Conservation (phyloP, 257 asterid species). For the Penstemon newberryi region DNA sequence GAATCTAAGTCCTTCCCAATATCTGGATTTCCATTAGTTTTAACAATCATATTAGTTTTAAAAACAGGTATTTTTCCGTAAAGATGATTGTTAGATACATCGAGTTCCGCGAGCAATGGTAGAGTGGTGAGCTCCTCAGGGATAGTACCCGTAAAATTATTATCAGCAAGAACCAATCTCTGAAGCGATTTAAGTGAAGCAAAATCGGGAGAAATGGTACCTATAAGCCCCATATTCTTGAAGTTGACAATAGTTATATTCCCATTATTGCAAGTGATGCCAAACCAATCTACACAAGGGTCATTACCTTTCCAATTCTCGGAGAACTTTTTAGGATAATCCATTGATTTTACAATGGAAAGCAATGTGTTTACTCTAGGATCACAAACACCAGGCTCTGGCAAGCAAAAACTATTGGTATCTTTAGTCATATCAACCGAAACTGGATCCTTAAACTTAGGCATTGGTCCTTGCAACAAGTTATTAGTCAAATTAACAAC, state of each 20-base stretch:
- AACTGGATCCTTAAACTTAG: conserved; percentile 58
- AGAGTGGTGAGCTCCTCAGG: conserved; percentile 62
- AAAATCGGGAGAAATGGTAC: conserved; percentile 67
- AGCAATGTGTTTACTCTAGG: conserved; percentile 62
- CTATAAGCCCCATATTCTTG: conserved; percentile 75
- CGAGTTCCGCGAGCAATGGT: conserved; percentile 56
- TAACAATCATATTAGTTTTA: conserved; percentile 50
- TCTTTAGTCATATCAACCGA: conserved; percentile 51
- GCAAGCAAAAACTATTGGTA: conserved; percentile 80
- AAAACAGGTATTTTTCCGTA: conserved; percentile 70
- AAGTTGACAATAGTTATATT: conserved; percentile 76
- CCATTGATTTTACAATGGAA: conserved; percentile 50
- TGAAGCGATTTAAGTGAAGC: conserved; percentile 61
- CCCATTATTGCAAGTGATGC: conserved; percentile 73
- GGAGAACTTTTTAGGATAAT: conserved; percentile 64
- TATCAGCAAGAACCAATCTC: conserved; percentile 72
- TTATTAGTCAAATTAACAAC: conserved; percentile 82
- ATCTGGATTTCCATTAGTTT: conserved; percentile 67
- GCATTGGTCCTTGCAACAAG: conserved; percentile 86
- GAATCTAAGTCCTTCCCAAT: conserved; percentile 59
- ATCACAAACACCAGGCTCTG: conserved; percentile 79
- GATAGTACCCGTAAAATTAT: conserved; percentile 70
- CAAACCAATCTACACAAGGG: conserved; percentile 82
- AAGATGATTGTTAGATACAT: conserved; percentile 79
- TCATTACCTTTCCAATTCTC: conserved; percentile 86